These are phyloP conservation scores for Neofusicoccum cordaticola DNA, from an alignment of 2,329 filamentous ascomycete species.

Conservation along the genomic window DNA sequence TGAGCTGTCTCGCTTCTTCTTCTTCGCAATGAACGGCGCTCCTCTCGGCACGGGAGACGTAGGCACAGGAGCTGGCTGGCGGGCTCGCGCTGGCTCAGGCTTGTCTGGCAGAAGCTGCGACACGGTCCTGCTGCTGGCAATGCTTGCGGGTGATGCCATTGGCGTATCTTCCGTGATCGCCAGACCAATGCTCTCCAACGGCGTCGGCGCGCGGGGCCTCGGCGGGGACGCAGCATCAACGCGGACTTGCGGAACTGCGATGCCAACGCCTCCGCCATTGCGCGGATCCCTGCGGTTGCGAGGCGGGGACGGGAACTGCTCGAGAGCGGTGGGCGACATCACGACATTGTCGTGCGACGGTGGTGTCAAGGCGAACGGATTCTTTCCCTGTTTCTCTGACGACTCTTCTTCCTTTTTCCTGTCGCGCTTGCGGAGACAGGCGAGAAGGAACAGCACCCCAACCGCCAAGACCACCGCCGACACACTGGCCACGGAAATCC, in stretches of 20 bases:
- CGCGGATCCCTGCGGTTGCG: slow-evolving; percentile 16
- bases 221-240: background rate
- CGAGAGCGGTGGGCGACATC: background rate
- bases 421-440: slow-evolving; percentile 34
- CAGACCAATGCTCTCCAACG: slow-evolving; percentile 36
- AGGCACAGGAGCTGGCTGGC: slow-evolving; percentile 16
- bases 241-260: background rate
- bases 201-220: slow-evolving; percentile 10
- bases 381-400: slow-evolving; percentile 13
- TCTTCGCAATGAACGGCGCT: slow-evolving; percentile 4
- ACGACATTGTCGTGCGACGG: slow-evolving; percentile 1
- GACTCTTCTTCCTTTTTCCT: slow-evolving; percentile 27
- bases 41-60: background rate
- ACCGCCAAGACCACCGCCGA: slow-evolving; percentile 38
- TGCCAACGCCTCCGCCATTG: slow-evolving; percentile 16
- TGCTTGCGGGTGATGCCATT: slow-evolving; percentile 12
- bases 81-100: slow-evolving; percentile 17
- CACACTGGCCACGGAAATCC: slow-evolving; percentile 36
- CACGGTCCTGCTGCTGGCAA: slow-evolving; percentile 17
- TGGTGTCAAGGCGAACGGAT: background rate
- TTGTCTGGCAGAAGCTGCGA: slow-evolving; percentile 26
- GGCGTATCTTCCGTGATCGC: slow-evolving; percentile 34
- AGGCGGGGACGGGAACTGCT: slow-evolving; percentile 4
- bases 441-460: slow-evolving; percentile 36
- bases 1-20: slow-evolving; percentile 26